phyloP scores from a whole-genome alignment of 2,329 filamentous ascomycete genomes.

The Alternaria consortialis region DNA sequence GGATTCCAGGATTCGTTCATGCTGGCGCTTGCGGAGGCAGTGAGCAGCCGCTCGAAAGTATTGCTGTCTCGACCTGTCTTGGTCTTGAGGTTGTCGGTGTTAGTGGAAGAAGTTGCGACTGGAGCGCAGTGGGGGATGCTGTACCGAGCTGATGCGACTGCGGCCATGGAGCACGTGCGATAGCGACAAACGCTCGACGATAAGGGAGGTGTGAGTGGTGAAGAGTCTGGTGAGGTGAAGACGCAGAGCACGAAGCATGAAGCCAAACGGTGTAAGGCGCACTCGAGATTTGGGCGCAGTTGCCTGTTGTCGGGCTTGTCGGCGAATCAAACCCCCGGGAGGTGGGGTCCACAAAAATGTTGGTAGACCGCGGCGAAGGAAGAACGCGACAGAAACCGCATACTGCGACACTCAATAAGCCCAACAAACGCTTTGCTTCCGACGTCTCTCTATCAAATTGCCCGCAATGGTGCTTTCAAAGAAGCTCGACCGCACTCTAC shows the following conservation, averaged over 20 bases:
- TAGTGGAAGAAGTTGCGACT: conserved; percentile 36
- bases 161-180: conserved; percentile 37
- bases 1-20: conserved; percentile 36
- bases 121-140: conserved; percentile 32
- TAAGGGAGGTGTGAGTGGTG: conserved; percentile 13
- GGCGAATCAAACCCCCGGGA: conserved; percentile 20
- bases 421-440: background rate
- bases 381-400: background rate
- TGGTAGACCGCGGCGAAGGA: conserved; percentile 2
- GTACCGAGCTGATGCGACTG: conserved; percentile 37
- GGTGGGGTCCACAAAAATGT: conserved; percentile 29
- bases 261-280: conserved; percentile 13
- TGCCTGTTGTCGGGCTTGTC: conserved; percentile 25
- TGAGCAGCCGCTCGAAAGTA: conserved; percentile 15
- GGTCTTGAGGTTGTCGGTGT: conserved; percentile 32
- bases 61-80: conserved; percentile 33
- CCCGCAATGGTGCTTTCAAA: conserved; percentile 45
- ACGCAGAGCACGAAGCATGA: conserved; percentile 20
- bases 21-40: conserved; percentile 17
- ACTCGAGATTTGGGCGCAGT: conserved; percentile 12
- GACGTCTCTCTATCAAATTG: background rate
- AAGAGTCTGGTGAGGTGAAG: conserved; percentile 14
- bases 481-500: conserved; percentile 49
- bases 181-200: conserved; percentile 21
- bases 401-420: background rate